A percentile compares a stretch with the other conserved stretches of the same genome.
Evolutionary conservation across 208 protist species (phyloP).

Genomic region (Strigomonas culicis): DNA sequence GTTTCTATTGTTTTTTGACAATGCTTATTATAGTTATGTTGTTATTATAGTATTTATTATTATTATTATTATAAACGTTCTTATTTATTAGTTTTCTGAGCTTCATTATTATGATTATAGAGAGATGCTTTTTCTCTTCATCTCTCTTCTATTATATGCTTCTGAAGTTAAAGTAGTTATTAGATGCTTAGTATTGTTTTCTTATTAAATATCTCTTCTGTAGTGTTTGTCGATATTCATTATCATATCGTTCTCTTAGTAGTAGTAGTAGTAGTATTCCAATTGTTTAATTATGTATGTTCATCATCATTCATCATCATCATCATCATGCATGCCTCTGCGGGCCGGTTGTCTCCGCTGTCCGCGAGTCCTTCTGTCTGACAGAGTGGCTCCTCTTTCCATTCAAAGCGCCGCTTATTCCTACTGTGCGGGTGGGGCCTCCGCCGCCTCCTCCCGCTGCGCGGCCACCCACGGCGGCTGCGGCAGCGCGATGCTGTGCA

Average conservation of each 20-base stretch:
- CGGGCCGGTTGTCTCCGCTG: no score
- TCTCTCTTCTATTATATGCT: not conserved
- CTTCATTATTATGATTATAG: slow-evolving; percentile 2
- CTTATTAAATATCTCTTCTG: not conserved
- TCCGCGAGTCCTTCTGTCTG: no score
- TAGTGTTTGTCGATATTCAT: not conserved
- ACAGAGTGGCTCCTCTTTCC: no score
- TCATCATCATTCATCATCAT: no score
- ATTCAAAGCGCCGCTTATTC: no score
- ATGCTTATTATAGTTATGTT: slow-evolving; percentile 2
- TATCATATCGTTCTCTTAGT: not conserved
- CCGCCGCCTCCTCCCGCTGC: no score
- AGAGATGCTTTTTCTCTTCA: not conserved
- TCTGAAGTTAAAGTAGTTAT: not conserved
- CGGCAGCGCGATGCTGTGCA: no score
- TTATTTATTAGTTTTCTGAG: not conserved
- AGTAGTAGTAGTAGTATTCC: no score
- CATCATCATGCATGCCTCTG: no score
- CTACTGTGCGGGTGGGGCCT: no score
- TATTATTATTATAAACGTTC: slow-evolving; percentile 12
- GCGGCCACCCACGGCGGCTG: no score
- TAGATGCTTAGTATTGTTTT: not conserved
- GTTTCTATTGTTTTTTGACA: not conserved
- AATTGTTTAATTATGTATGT: no score
- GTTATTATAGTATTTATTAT: not conserved